Evolutionary conservation across 1,284 basidiomycete genomes (phyloP).

Genomic region (Mycena sp.): DNA sequence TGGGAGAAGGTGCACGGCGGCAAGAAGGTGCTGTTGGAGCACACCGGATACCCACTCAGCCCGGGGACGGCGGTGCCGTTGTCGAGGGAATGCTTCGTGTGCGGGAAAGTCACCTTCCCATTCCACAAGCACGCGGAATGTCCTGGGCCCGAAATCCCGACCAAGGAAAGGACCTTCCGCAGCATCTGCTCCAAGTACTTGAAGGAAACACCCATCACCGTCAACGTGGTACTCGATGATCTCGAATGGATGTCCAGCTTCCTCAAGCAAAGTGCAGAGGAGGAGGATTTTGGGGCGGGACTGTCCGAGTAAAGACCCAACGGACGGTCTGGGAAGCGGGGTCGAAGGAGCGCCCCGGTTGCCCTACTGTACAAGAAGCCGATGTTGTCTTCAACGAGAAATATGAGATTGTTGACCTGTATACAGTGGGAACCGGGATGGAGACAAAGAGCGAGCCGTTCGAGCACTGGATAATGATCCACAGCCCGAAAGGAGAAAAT

Average conservation of each 20-base stretch:
- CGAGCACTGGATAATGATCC: not conserved
- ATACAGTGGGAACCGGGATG: constrained; percentile 4
- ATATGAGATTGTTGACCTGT: constrained; percentile 18
- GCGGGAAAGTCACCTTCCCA: not conserved
- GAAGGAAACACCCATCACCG: not conserved
- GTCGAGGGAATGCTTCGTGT: constrained; percentile 8
- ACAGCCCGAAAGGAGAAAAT: not conserved
- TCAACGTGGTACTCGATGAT: constrained; percentile 4
- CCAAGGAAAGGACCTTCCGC: not conserved
- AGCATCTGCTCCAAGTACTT: constrained; percentile 10
- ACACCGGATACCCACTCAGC: not conserved
- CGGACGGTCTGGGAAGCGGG: constrained; percentile 6
- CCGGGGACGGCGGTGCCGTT: not conserved
- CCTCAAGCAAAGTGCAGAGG: not conserved
- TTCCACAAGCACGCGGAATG: not conserved
- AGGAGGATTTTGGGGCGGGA: constrained; percentile 19
- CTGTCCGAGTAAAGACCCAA: constrained; percentile 14
- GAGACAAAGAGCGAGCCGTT: constrained; percentile 7
- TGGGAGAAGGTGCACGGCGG: too few relatives aligned
- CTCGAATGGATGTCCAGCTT: constrained; percentile 18
- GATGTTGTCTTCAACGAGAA: not conserved
- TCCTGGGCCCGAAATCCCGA: not conserved
- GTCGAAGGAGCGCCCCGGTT: not conserved
- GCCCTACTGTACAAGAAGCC: not conserved
- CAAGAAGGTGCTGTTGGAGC: not conserved